These are phyloP conservation scores for Trichocomaceae sp. DNA, from an alignment of 2,329 filamentous ascomycete genomes.

Conservation along the genomic window DNA sequence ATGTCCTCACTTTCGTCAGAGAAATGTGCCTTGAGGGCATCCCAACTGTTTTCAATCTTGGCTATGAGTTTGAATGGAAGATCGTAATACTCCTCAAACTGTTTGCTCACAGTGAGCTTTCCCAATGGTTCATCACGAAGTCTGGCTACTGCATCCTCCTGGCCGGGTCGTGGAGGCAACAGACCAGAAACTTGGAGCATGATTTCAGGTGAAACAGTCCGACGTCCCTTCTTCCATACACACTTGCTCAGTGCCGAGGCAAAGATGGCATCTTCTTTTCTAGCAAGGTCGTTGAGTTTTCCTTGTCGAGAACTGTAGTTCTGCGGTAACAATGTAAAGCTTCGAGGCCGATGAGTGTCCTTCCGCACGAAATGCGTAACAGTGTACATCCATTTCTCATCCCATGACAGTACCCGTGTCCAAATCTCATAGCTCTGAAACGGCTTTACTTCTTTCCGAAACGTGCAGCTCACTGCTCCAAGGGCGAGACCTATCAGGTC, in stretches of 20 bases:
- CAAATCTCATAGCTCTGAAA: constrained; percentile 22
- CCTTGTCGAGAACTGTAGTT: constrained; percentile 9
- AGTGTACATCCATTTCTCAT: constrained; percentile 28
- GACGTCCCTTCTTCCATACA: constrained; percentile 16
- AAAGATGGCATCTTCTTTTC: constrained; percentile 15
- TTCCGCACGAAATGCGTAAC: constrained; percentile 24
- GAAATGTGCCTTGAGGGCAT: constrained; percentile 9
- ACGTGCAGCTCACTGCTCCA: constrained; percentile 18
- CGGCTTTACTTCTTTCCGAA: constrained; percentile 20
- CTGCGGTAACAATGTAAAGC: constrained; percentile 12
- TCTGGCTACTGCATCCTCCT: constrained; percentile 12
- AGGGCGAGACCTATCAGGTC: constrained; percentile 16
- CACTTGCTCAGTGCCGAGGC: constrained; percentile 16
- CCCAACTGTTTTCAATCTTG: constrained; percentile 13
- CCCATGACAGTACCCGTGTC: constrained; percentile 24
- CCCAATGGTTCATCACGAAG: constrained; percentile 13
- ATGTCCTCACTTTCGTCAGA: constrained; percentile 1
- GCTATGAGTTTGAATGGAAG: constrained; percentile 14
- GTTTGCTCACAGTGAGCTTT: constrained; percentile 13
- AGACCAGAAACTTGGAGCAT: constrained; percentile 20
- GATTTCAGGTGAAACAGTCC: constrained; percentile 29
- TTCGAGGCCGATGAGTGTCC: constrained; percentile 12
- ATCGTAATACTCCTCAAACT: constrained; percentile 15
- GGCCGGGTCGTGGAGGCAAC: constrained; percentile 14
- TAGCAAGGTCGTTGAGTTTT: constrained; percentile 14